Conservation (phyloP, 1,139 yeast genomes). For the Suhomyces maxii region DNA sequence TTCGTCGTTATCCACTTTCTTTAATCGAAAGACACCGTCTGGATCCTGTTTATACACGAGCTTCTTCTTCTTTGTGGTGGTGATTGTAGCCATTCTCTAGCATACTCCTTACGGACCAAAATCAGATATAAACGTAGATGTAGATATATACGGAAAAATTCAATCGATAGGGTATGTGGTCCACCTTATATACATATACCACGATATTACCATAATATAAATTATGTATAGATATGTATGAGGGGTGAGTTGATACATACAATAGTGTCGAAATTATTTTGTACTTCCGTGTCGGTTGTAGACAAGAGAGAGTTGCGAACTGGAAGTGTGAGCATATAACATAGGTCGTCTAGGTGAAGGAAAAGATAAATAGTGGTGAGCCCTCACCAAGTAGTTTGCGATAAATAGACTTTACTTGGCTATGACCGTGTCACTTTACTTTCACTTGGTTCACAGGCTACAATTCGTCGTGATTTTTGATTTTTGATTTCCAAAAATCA, state of each 20-base stretch:
- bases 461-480: background rate
- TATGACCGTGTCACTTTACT: background rate
- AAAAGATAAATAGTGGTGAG: background rate
- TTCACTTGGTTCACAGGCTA: no score
- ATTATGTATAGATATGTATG: background rate
- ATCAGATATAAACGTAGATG: background rate
- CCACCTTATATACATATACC: background rate
- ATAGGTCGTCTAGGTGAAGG: no score
- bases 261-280: background rate
- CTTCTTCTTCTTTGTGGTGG: slow-evolving; percentile 25
- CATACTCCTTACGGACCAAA: background rate
- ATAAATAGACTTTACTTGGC: background rate
- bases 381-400: background rate
- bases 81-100: slow-evolving; percentile 13
- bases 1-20: slow-evolving; percentile 23
- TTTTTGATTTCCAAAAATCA: no score
- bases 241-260: background rate
- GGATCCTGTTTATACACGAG: slow-evolving; percentile 42
- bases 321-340: background rate
- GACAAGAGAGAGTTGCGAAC: background rate
- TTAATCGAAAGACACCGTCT: slow-evolving; percentile 45
- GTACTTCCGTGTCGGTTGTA: background rate
- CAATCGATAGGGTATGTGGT: background rate
- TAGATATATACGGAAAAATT: no score
- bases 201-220: no score